These are phyloP conservation scores for Paxillus ammoniavirescens DNA, from an alignment of 768 basidiomycete genomes.

Conservation along the genomic window DNA sequence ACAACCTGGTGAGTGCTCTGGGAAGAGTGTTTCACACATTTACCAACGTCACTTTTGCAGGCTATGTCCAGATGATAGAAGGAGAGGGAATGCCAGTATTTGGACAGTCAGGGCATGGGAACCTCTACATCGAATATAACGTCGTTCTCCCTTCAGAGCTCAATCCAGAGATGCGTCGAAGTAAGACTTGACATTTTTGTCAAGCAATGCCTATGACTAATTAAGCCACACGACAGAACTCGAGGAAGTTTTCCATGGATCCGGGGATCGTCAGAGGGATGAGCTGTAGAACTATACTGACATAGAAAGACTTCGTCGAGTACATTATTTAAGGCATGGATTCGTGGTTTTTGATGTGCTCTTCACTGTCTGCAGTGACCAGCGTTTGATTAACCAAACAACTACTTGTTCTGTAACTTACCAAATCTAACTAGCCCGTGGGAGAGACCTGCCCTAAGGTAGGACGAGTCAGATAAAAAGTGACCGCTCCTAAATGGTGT, in stretches of 20 bases:
- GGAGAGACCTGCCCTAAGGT: conserved; percentile 31
- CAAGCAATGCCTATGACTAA: conserved; percentile 1
- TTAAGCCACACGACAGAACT: conserved; percentile 44
- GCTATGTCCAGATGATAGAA: conserved; percentile 79
- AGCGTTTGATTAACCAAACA: too few species aligned
- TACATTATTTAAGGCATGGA: neutral
- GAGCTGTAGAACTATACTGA: conserved; percentile 34
- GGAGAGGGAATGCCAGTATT: conserved; percentile 89
- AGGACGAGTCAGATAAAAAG: conserved; percentile 12
- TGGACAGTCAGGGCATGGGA: conserved; percentile 59
- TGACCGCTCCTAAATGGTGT: neutral
- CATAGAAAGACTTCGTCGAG: conserved; percentile 1
- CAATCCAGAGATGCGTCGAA: conserved; percentile 61
- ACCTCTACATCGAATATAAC: conserved; percentile 91
- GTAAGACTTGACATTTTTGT: conserved; percentile 49
- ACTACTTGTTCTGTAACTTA: too few species aligned
- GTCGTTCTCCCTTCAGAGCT: conserved; percentile 84
- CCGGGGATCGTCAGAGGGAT: conserved; percentile 33
- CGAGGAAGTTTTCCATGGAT: conserved; percentile 48
- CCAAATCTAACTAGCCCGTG: conserved; percentile 4
- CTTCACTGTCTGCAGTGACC: too few species aligned
- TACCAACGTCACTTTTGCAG: conserved; percentile 36
- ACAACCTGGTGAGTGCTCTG: conserved; percentile 67
- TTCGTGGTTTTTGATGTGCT: too few species aligned
- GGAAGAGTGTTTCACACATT: neutral